These are phyloP conservation scores for Verticillium isaacii DNA, from an alignment of 2,329 filamentous ascomycete species.

Conservation along the genomic window DNA sequence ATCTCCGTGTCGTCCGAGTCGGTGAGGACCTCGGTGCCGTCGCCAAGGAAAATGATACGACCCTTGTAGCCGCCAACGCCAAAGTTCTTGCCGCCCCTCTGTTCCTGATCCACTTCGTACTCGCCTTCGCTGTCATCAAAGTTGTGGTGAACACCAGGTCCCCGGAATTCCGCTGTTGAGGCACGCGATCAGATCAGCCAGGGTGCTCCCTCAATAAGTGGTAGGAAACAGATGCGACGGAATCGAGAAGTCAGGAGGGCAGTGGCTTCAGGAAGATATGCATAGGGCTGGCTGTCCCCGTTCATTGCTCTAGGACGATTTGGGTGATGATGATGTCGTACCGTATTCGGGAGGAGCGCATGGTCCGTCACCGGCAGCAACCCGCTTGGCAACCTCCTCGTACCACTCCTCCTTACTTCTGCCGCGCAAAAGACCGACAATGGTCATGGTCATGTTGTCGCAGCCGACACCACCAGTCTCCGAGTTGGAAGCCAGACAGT, in stretches of 20 bases:
- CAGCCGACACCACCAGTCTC: constrained; percentile 97
- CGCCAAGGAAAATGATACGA: constrained; percentile 89
- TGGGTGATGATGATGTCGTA: constrained; percentile 50
- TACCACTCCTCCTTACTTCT: constrained; percentile 98
- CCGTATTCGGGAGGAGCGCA: constrained; percentile 99
- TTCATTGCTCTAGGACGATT: constrained; percentile 9
- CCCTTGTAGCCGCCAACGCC: constrained; percentile 69
- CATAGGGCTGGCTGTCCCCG: neutral
- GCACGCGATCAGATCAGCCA: constrained; percentile 12
- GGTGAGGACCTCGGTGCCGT: constrained; percentile 88
- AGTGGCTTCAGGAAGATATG: neutral
- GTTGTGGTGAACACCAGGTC: constrained; percentile 75
- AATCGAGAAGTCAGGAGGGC: neutral
- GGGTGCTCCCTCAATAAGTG: neutral
- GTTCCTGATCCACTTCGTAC: constrained; percentile 71
- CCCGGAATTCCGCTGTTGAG: constrained; percentile 72
- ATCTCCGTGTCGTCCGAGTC: constrained; percentile 88
- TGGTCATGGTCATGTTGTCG: constrained; percentile 98
- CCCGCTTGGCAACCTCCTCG: constrained; percentile 86
- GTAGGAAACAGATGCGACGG: neutral
- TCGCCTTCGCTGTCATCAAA: constrained; percentile 76
- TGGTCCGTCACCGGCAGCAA: constrained; percentile 94
- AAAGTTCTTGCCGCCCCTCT: constrained; percentile 55
- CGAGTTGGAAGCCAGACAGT: constrained; percentile 95
- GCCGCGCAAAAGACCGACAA: constrained; percentile 84